Evolutionary conservation across 1,139 yeast species (phyloP).

Genomic region (Torulaspora globosa): DNA sequence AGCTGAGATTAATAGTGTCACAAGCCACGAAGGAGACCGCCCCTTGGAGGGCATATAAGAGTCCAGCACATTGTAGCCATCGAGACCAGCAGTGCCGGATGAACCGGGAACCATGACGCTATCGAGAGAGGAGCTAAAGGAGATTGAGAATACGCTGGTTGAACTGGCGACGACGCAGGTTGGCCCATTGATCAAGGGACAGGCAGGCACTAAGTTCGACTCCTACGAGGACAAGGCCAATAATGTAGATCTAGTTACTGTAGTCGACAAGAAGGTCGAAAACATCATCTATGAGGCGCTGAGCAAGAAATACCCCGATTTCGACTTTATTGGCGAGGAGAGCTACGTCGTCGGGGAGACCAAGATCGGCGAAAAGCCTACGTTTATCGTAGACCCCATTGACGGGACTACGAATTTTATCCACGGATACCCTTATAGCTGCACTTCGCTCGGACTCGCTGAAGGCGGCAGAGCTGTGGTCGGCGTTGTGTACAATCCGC

Average conservation of each 20-base stretch:
- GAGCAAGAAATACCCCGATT: constrained; percentile 42
- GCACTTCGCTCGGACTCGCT: constrained; percentile 55
- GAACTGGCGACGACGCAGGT: constrained; percentile 45
- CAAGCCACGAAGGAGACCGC: background rate
- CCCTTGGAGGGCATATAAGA: background rate
- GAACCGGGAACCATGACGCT: constrained; percentile 17
- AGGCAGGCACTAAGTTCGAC: constrained; percentile 44
- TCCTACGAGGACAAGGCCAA: constrained; percentile 51
- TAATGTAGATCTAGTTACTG: constrained; percentile 57
- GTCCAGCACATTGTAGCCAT: background rate
- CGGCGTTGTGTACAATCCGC: constrained; percentile 62
- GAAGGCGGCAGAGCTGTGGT: constrained; percentile 46
- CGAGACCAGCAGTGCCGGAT: no score
- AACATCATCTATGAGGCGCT: constrained; percentile 42
- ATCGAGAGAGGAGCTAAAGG: constrained; percentile 24
- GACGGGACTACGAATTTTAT: constrained; percentile 63
- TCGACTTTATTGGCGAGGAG: constrained; percentile 56
- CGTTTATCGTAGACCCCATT: constrained; percentile 58
- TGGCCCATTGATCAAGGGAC: constrained; percentile 46
- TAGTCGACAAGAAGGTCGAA: constrained; percentile 54
- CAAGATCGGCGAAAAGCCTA: constrained; percentile 47
- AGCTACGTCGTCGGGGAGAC: constrained; percentile 47
- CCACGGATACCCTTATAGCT: constrained; percentile 55
- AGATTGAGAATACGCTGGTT: constrained; percentile 40
- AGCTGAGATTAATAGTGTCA: no score